Percentiles rank a stretch among this genome's conserved stretches.
Evolutionary conservation across 106 monocot genomes (phyloP).

Genomic region (Dioscorea dumetorum): DNA sequence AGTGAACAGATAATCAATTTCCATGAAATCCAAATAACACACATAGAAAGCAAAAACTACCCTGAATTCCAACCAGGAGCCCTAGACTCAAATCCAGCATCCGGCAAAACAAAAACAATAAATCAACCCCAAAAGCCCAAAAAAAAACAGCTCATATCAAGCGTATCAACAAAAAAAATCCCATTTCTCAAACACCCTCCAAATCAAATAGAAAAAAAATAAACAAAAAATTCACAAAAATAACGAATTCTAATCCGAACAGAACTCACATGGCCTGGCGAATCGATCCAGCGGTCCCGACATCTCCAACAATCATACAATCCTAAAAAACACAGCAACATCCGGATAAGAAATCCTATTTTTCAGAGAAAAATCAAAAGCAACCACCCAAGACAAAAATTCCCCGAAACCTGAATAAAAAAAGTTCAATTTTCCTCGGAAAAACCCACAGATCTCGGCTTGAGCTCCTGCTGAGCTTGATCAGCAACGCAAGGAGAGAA

Average conservation of each 20-base stretch:
- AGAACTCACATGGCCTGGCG: constrained; percentile 28
- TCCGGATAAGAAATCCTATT: too few relatives aligned
- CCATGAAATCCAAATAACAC: too few relatives aligned
- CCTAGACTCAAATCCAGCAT: neutral
- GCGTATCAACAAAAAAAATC: neutral
- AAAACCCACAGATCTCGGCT: too few relatives aligned
- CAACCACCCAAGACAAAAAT: neutral
- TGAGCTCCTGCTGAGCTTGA: too few relatives aligned
- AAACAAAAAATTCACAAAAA: neutral
- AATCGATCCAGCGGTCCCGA: constrained; percentile 37
- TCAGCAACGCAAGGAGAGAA: too few relatives aligned
- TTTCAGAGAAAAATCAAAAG: neutral
- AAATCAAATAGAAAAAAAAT: neutral
- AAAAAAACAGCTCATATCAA: neutral
- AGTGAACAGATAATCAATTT: too few relatives aligned
- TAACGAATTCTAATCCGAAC: too few relatives aligned
- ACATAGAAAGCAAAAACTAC: too few relatives aligned
- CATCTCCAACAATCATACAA: constrained; percentile 7
- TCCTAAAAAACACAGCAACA: neutral
- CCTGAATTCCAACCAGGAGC: neutral
- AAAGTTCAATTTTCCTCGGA: too few relatives aligned
- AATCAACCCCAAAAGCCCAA: neutral
- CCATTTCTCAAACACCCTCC: neutral
- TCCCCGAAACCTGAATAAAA: too few relatives aligned
- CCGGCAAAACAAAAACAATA: neutral